Base-by-base conservation (phyloP, 805 yeast genomes). In the Saccharomyces jurei region DNA sequence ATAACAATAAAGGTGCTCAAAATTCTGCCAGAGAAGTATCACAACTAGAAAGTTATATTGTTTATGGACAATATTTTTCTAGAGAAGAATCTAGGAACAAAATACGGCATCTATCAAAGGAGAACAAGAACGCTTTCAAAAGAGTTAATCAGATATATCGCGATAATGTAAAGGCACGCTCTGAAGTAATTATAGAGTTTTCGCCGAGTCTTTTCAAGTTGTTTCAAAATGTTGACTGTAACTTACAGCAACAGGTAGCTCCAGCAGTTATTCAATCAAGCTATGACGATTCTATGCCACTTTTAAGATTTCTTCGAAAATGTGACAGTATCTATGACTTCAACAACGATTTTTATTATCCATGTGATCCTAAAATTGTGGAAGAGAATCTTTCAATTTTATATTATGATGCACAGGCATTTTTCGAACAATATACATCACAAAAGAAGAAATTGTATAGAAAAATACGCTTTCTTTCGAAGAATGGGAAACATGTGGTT, bases 271-370 rank as follows among this genome's bases (percentile, higher is more conserved):
- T 50, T 58, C 68, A 51, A 48, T 31, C 54, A 2, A 53, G 62
- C 17, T 59, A 58, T 47, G 58, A 63, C 26, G 65, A 67, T 10
- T 49, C 46, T 14, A 53, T 72, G 1, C 86, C 86, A 0, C 52
- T 77, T 3, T 74, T 84, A 1, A 66, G 69, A 49, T 84, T 87
- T 80, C 71, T 75, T 50, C 69, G 91, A 46, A 70, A 69, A 17
- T 73, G 77, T 4, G 72, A 68, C 22, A 78, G 86, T 0, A 63
- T 63, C 0, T 86, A 83, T 65, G 79, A 81, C 60, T 58, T 69
- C 9, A 63, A 63, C 1, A 71, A 72, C 28, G 87, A 82, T 55
- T 61, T 77, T 0, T 86, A 82, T 58, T 74, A 80, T 9, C 91
- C 91, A 0, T 71, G 79, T 50, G 70, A 67, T 0, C 67, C 74